phyloP scores from a whole-genome alignment of 495 filamentous ascomycete genomes.

The Penicillium ucsense region DNA sequence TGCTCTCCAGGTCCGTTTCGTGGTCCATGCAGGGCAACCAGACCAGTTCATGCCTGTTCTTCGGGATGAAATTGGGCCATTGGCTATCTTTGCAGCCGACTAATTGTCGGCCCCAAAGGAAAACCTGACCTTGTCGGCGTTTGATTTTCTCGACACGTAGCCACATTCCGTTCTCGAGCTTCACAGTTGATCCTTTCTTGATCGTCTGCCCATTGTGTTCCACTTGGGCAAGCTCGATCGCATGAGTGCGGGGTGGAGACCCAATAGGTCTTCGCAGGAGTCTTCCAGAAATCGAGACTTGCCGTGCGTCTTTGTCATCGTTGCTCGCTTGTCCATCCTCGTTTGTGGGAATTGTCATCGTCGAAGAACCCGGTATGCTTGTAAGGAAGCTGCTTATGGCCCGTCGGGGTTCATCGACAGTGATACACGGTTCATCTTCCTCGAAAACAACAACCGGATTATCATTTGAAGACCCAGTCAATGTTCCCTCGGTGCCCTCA shows the following conservation, averaged over 20 bases:
- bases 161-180: background rate
- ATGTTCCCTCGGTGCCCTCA: too few species aligned
- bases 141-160: background rate
- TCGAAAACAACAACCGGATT: too few species aligned
- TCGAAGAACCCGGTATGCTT: too few species aligned
- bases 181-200: background rate
- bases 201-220: background rate
- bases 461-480: too few species aligned
- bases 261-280: background rate
- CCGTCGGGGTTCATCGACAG: too few species aligned
- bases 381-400: too few species aligned
- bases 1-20: conserved; percentile 6
- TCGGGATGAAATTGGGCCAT: background rate
- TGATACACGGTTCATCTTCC: too few species aligned
- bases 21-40: conserved; percentile 1
- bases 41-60: background rate
- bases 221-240: background rate
- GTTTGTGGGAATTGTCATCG: too few species aligned
- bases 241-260: background rate
- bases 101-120: background rate
- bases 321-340: too few species aligned
- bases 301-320: too few species aligned
- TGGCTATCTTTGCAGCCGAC: background rate
- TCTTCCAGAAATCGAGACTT: too few species aligned
- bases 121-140: background rate